Percentiles rank a stretch among this genome's conserved stretches.
Conservation (phyloP, 176 grass and related monocot genomes). For the Neostapfia colusana region DNA sequence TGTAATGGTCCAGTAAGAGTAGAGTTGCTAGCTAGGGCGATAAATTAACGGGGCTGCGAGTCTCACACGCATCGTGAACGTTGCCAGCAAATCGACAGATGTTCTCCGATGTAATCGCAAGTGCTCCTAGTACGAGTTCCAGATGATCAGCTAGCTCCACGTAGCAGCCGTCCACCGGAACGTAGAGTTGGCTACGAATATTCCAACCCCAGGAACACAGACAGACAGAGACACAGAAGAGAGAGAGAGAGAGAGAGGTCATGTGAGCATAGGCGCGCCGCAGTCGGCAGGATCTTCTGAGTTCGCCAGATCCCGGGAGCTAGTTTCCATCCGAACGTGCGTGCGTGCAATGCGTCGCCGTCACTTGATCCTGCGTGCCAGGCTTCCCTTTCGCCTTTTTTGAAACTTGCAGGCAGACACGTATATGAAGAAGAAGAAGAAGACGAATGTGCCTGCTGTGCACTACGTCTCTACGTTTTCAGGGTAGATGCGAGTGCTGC, state of each 20-base stretch:
- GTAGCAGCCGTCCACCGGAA: too few species aligned
- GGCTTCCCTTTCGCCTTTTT: not conserved
- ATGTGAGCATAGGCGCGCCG: too few species aligned
- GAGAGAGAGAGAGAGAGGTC: too few species aligned
- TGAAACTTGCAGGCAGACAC: not conserved
- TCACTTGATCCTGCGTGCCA: conserved; percentile 4
- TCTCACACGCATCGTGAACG: not conserved
- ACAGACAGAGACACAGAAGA: too few species aligned
- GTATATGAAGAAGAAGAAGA: not conserved
- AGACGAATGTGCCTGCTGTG: too few species aligned
- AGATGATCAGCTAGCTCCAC: not conserved
- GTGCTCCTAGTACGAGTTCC: not conserved
- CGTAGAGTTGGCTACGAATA: too few species aligned
- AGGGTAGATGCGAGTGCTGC: not conserved
- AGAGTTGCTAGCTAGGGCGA: conserved; percentile 16
- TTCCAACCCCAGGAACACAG: too few species aligned
- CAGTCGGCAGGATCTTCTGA: not conserved
- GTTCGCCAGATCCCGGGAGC: not conserved
- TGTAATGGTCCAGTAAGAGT: not conserved
- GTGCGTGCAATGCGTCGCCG: conserved; percentile 13
- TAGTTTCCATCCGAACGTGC: not conserved
- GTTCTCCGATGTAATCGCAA: not conserved
- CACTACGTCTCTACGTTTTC: not conserved
- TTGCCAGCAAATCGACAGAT: not conserved
- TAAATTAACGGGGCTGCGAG: conserved; percentile 24